Evolutionary conservation across 75 land plant genomes (phyloP).

Genomic region (Cupressus sempervirens): DNA sequence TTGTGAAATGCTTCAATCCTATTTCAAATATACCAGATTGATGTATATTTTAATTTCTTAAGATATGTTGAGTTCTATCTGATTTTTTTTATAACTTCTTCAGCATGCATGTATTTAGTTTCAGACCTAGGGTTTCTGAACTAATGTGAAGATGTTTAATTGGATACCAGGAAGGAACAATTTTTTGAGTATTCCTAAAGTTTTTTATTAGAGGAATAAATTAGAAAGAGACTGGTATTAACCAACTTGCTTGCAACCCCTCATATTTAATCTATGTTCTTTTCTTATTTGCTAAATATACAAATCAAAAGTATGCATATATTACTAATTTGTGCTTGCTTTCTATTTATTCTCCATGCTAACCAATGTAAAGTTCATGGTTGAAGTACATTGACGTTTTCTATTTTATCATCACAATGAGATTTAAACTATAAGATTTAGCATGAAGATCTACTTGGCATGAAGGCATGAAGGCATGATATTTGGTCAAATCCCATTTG

Average conservation of each 20-base stretch:
- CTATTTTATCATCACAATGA: too few relatives aligned
- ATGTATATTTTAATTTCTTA: neutral
- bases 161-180: neutral
- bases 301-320: neutral
- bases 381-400: too few relatives aligned
- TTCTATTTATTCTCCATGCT: neutral
- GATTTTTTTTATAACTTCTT: neutral
- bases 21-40: neutral
- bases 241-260: neutral
- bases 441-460: too few relatives aligned
- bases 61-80: neutral
- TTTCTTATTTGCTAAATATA: conserved; percentile 1
- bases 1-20: neutral
- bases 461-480: too few relatives aligned
- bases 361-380: neutral
- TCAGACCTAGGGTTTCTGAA: neutral
- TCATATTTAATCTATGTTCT: neutral
- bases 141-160: neutral
- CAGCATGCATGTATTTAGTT: neutral
- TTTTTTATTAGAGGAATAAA: neutral
- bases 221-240: conserved; percentile 11
- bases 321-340: neutral
- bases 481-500: too few relatives aligned
- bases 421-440: too few relatives aligned
- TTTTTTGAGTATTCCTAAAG: conserved; percentile 2